Conservation (phyloP, 805 yeast genomes). For the Saccharomycopsis schoenii region DNA sequence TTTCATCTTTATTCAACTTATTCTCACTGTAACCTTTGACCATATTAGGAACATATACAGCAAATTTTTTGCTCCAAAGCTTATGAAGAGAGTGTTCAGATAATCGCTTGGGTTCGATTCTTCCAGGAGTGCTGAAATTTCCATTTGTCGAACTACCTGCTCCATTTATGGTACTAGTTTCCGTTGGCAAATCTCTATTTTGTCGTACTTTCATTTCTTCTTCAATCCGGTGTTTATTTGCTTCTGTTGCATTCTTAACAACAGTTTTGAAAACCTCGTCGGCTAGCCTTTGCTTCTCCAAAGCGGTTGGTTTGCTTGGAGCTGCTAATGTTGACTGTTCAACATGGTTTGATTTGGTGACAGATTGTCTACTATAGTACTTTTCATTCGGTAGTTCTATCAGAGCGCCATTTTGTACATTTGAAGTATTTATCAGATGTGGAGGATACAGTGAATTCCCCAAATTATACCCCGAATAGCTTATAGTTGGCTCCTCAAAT, state of each 20-base stretch:
- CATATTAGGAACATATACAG: constrained; percentile 69
- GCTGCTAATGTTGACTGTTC: neutral
- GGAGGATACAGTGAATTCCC: neutral
- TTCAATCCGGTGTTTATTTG: neutral
- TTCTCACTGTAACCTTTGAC: constrained; percentile 49
- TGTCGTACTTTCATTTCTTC: neutral
- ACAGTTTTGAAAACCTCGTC: neutral
- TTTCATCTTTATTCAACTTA: constrained; percentile 59
- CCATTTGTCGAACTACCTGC: neutral
- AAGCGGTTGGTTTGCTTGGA: neutral
- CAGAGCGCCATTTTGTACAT: neutral
- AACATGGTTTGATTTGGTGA: neutral
- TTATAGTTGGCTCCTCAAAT: neutral
- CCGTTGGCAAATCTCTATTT: neutral
- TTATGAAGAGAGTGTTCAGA: constrained; percentile 4
- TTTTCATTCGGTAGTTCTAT: neutral
- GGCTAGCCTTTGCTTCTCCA: neutral
- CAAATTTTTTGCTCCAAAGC: constrained; percentile 41
- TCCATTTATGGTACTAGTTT: neutral
- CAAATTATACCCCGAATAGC: neutral
- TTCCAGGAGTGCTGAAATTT: neutral
- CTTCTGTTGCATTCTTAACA: neutral
- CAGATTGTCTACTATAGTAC: neutral
- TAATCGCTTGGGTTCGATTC: constrained; percentile 20
- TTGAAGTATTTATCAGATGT: neutral